Conservation (phyloP, 345 rosid species). For the Punica granatum region DNA sequence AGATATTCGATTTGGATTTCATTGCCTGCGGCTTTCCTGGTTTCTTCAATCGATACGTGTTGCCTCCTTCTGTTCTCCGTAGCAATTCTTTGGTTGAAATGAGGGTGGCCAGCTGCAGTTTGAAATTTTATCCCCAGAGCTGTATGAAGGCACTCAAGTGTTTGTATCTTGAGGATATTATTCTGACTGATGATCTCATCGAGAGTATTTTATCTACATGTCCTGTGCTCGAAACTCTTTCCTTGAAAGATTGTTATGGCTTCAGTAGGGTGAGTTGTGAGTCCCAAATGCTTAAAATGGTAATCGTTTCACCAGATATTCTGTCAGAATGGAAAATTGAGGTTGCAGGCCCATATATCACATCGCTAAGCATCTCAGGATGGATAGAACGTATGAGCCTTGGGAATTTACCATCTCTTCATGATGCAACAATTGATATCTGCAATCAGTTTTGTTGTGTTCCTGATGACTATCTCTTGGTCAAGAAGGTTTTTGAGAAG, state of each 20-base stretch:
- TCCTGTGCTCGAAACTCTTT: conserved; percentile 14
- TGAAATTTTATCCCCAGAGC: neutral
- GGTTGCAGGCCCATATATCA: conserved; percentile 10
- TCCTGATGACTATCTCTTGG: conserved; percentile 7
- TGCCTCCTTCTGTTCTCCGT: conserved; percentile 8
- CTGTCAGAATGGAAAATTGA: conserved; percentile 6
- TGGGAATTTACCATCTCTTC: conserved; percentile 1
- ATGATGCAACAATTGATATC: conserved; percentile 12
- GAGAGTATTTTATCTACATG: conserved; percentile 2
- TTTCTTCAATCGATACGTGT: neutral
- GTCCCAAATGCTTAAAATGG: conserved; percentile 1
- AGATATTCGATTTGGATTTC: conserved; percentile 14
- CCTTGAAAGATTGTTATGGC: conserved; percentile 12
- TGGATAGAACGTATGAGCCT: conserved; percentile 13
- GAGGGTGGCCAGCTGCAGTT: conserved; percentile 11
- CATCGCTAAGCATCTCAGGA: conserved; percentile 15
- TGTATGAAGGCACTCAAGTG: conserved; percentile 10
- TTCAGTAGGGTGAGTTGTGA: conserved; percentile 4
- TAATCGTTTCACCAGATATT: conserved; percentile 6
- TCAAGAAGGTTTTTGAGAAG: conserved; percentile 11
- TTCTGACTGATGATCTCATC: neutral
- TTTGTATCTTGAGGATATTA: conserved; percentile 10
- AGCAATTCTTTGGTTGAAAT: conserved; percentile 8
- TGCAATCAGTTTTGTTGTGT: neutral
- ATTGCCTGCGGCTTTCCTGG: conserved; percentile 3